Conservation (phyloP, 768 basidiomycete genomes). For the Boletales sp. region DNA sequence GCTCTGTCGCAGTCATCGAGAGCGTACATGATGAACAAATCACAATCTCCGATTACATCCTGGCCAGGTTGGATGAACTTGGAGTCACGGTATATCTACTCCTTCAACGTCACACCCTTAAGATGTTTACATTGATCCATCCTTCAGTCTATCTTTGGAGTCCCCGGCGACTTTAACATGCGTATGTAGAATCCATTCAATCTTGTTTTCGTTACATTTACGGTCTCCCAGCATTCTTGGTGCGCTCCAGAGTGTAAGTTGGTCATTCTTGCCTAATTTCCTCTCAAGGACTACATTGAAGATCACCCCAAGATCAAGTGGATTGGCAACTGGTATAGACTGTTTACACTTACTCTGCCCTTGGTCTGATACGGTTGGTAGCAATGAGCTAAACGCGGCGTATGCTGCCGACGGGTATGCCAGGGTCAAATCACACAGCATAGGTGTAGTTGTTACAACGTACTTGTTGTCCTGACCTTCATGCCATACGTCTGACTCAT, state of each 20-base stretch:
- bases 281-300: constrained; percentile 70
- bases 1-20: constrained; percentile 33
- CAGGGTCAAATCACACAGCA: constrained; percentile 68
- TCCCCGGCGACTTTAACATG: constrained; percentile 87
- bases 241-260: constrained; percentile 7
- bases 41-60: constrained; percentile 55
- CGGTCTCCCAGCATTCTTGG: constrained; percentile 23
- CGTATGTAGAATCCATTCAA: constrained; percentile 29
- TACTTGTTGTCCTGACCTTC: constrained; percentile 24
- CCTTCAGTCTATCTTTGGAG: constrained; percentile 70
- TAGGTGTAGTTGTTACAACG: constrained; percentile 80
- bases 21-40: constrained; percentile 39
- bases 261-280: not conserved
- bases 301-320: constrained; percentile 74
- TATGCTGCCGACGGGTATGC: constrained; percentile 96
- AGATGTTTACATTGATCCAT: not conserved
- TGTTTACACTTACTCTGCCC: no score
- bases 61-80: constrained; percentile 60
- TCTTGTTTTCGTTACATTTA: not conserved
- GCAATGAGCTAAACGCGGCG: constrained; percentile 81
- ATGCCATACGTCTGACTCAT: not conserved
- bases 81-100: constrained; percentile 49
- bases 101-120: not conserved
- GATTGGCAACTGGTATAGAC: constrained; percentile 76
- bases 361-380: constrained; percentile 24